Percentiles rank a stretch among this genome's conserved stretches.
phyloP scores from a whole-genome alignment of 768 basidiomycete species.

The Auriscalpium microsporum region DNA sequence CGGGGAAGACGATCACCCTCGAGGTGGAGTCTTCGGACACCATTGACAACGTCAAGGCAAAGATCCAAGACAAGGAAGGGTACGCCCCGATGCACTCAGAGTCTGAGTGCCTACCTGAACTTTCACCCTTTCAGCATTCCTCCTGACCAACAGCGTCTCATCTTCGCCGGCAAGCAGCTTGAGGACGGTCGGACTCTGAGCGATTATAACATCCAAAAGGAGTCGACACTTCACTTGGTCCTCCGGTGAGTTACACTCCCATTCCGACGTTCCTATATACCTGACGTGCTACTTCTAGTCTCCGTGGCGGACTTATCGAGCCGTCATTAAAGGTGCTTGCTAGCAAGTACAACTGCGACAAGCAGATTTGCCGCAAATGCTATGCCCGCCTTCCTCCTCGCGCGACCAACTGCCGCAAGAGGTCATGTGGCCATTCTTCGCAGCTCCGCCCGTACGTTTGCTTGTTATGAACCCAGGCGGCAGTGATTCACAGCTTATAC shows the following conservation, averaged over 20 bases:
- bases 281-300: slow-evolving; percentile 37
- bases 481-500: slow-evolving; percentile 5
- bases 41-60: slow-evolving; percentile 90
- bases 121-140: slow-evolving; percentile 51
- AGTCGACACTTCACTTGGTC: slow-evolving; percentile 95
- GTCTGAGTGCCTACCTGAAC: background rate
- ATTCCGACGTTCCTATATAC: background rate
- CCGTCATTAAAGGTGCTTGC: slow-evolving; percentile 97
- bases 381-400: slow-evolving; percentile 99
- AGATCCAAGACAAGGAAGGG: slow-evolving; percentile 77
- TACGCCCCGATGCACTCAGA: slow-evolving; percentile 17
- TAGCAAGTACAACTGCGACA: slow-evolving; percentile 97
- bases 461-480: slow-evolving; percentile 1
- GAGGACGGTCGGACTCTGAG: slow-evolving; percentile 95
- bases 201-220: slow-evolving; percentile 98
- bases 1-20: slow-evolving; percentile 96
- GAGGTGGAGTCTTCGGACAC: slow-evolving; percentile 97
- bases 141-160: slow-evolving; percentile 91
- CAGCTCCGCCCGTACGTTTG: slow-evolving; percentile 81
- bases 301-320: slow-evolving; percentile 98
- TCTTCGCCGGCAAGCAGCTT: slow-evolving; percentile 97
- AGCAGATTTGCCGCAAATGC: slow-evolving; percentile 99
- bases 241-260: slow-evolving; percentile 59
- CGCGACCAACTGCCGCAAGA: slow-evolving; percentile 98
- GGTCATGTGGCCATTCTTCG: slow-evolving; percentile 82